A percentile compares a stretch with the other conserved stretches of the same genome.
Conservation (phyloP, 805 yeast species). For the Hanseniaspora lindneri region DNA sequence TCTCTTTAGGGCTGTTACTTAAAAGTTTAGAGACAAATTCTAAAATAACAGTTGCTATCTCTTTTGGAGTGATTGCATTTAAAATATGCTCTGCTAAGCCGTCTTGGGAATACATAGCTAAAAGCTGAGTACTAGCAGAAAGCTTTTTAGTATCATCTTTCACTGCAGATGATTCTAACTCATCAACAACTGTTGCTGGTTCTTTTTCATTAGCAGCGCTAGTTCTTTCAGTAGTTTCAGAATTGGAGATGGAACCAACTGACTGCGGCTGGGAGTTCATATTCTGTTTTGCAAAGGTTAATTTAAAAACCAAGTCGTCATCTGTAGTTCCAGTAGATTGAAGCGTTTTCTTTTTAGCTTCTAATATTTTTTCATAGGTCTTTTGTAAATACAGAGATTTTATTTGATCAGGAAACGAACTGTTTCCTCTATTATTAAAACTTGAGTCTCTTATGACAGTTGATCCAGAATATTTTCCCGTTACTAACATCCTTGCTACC, state of each 20-base stretch:
- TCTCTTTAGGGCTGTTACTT: background rate
- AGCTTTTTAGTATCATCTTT: too few relatives aligned
- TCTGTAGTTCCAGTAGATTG: background rate
- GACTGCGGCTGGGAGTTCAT: background rate
- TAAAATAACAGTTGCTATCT: too few relatives aligned
- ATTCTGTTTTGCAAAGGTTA: slow-evolving; percentile 11
- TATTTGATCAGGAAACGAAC: slow-evolving; percentile 11
- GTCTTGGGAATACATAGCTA: background rate
- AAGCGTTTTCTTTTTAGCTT: slow-evolving; percentile 8
- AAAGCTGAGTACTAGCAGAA: background rate
- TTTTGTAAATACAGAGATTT: slow-evolving; percentile 12
- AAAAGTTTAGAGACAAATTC: background rate
- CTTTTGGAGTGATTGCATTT: background rate
- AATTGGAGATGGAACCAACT: background rate
- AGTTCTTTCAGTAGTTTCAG: background rate
- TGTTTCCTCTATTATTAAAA: slow-evolving; percentile 16
- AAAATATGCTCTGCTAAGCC: background rate
- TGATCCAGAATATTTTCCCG: slow-evolving; percentile 16
- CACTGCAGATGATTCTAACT: too few relatives aligned
- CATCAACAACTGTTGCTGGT: too few relatives aligned
- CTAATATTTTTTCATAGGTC: slow-evolving; percentile 14
- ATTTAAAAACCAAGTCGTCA: background rate
- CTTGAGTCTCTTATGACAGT: slow-evolving; percentile 16
- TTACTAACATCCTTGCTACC: slow-evolving; percentile 15
- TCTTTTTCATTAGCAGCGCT: too few relatives aligned